phyloP scores from a whole-genome alignment of 2,329 filamentous ascomycete genomes.

The Sporothrix variecibatus region DNA sequence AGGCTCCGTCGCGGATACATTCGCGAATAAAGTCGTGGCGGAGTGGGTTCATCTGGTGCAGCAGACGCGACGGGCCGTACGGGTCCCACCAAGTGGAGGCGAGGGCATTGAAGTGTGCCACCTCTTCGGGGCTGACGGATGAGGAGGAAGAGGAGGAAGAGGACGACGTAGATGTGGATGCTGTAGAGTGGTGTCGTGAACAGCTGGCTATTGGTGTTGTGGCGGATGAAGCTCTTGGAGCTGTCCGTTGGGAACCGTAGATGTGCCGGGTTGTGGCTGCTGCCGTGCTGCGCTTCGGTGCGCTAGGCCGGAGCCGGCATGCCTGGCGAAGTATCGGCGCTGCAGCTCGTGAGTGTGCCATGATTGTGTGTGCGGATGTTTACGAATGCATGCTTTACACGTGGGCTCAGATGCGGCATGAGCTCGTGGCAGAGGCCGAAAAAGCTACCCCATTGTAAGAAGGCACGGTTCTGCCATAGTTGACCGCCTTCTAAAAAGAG shows the following conservation, averaged over 20 bases:
- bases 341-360: conserved; percentile 22
- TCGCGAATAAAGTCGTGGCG: conserved; percentile 86
- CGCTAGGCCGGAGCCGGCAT: conserved; percentile 8
- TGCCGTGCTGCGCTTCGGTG: background rate
- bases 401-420: background rate
- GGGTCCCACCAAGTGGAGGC: conserved; percentile 98
- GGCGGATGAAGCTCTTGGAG: background rate
- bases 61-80: conserved; percentile 83
- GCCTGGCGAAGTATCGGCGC: conserved; percentile 24
- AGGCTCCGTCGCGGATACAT: conserved; percentile 57
- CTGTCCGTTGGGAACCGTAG: background rate
- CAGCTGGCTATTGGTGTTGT: background rate
- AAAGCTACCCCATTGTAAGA: background rate
- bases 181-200: conserved; percentile 17
- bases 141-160: conserved; percentile 43
- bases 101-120: conserved; percentile 92
- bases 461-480: background rate
- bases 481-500: conserved; percentile 23
- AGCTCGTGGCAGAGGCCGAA: background rate
- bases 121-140: conserved; percentile 83
- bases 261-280: background rate
- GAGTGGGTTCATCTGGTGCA: conserved; percentile 97
- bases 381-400: background rate
- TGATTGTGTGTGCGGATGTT: background rate
- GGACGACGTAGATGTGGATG: conserved; percentile 31